Conservation (phyloP, 1,139 yeast genomes). For the Meyerozyma athensensis region DNA sequence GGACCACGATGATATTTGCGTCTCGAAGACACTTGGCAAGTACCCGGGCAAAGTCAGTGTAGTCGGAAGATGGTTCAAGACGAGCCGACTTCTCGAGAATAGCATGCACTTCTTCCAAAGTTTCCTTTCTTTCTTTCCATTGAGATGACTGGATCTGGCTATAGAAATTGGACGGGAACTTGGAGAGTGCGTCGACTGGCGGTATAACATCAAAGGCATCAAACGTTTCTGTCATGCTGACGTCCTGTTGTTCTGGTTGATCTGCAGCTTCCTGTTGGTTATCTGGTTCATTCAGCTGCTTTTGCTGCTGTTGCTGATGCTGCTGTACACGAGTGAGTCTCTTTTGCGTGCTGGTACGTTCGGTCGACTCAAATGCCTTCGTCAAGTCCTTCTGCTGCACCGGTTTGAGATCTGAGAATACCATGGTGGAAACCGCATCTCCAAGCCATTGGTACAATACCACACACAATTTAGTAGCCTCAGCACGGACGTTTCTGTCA, state of each 20-base stretch:
- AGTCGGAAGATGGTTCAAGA: constrained; percentile 45
- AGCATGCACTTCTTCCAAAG: constrained; percentile 61
- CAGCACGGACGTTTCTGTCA: constrained; percentile 81
- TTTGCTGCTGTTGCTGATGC: constrained; percentile 12
- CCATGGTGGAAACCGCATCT: constrained; percentile 49
- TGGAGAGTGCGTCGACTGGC: constrained; percentile 55
- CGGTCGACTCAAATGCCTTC: constrained; percentile 53
- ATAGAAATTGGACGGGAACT: constrained; percentile 61
- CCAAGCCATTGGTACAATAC: constrained; percentile 79
- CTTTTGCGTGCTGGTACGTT: constrained; percentile 46
- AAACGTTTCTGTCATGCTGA: constrained; percentile 14
- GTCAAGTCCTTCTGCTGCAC: constrained; percentile 86
- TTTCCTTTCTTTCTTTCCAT: constrained; percentile 94
- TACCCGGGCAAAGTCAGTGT: constrained; percentile 51
- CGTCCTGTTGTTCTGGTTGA: neutral
- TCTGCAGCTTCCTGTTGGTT: neutral
- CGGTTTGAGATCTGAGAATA: constrained; percentile 76
- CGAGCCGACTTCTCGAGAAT: constrained; percentile 49
- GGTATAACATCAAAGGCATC: constrained; percentile 34
- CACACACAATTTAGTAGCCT: constrained; percentile 65
- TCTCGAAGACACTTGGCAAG: constrained; percentile 80
- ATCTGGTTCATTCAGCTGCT: constrained; percentile 15
- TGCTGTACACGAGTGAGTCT: constrained; percentile 54
- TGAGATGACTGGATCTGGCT: constrained; percentile 54
- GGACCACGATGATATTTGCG: constrained; percentile 86